Conservation (phyloP, 495 filamentous ascomycete genomes). For the Parmelia sp. region DNA sequence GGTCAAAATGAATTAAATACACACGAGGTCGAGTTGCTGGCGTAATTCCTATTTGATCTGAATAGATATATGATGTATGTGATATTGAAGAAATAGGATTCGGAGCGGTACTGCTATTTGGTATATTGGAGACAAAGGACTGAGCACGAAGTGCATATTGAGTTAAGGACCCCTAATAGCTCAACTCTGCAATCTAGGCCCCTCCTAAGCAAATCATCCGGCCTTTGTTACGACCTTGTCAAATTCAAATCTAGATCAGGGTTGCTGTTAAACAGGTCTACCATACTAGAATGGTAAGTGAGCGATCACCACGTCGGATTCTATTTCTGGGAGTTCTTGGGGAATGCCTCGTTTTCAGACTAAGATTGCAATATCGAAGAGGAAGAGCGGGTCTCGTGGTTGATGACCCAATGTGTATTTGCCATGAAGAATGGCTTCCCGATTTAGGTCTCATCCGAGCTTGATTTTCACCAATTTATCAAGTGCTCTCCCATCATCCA, state of each 20-base stretch:
- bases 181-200: not conserved
- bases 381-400: not conserved
- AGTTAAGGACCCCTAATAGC: not conserved
- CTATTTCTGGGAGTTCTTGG: not conserved
- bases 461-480: conserved; percentile 24
- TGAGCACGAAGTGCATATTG: not conserved
- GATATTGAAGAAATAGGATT: not conserved
- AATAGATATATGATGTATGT: not conserved
- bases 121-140: not conserved
- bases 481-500: conserved; percentile 26
- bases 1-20: not conserved
- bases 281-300: not conserved
- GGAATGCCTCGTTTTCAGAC: not conserved
- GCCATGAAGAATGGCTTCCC: not conserved
- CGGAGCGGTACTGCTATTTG: not conserved
- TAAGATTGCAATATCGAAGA: not conserved
- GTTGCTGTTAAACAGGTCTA: not conserved
- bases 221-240: not conserved
- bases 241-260: not conserved
- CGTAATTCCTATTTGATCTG: not conserved
- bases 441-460: conserved; percentile 9
- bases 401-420: not conserved
- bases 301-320: not conserved
- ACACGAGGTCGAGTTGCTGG: not conserved
- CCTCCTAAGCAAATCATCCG: not conserved